Evolutionary conservation across 176 grass and related monocot genomes (phyloP).

Genomic region (Neostapfia colusana): DNA sequence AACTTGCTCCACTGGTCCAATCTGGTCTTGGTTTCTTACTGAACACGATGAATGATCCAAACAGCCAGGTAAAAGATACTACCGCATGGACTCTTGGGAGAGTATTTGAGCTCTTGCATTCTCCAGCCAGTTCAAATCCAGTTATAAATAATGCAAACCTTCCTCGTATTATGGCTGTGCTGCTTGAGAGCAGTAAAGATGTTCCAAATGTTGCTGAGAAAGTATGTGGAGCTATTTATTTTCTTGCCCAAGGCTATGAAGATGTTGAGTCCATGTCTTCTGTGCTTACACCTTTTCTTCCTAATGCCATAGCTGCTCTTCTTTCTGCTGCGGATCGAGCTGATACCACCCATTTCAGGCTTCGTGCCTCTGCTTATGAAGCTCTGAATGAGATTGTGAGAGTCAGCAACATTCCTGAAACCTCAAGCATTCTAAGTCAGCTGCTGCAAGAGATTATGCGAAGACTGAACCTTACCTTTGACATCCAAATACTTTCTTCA

Average conservation of each 20-base stretch:
- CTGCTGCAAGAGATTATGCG: conserved; percentile 74
- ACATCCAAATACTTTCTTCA: conserved; percentile 65
- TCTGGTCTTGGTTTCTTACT: conserved; percentile 76
- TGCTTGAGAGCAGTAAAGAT: conserved; percentile 86
- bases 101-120: conserved; percentile 89
- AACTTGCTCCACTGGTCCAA: conserved; percentile 61
- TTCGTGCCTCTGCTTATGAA: conserved; percentile 84
- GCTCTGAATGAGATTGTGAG: conserved; percentile 91
- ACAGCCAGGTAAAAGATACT: conserved; percentile 85
- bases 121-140: conserved; percentile 55
- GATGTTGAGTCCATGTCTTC: conserved; percentile 56
- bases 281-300: conserved; percentile 79
- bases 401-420: conserved; percentile 66
- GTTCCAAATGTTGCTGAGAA: conserved; percentile 86
- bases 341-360: conserved; percentile 63
- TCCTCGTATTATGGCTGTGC: conserved; percentile 70
- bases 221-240: conserved; percentile 84
- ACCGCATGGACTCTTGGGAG: conserved; percentile 94
- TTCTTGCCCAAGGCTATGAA: conserved; percentile 83
- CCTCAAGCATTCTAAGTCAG: conserved; percentile 53
- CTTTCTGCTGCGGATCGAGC: conserved; percentile 71
- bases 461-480: conserved; percentile 67
- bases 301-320: conserved; percentile 71
- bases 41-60: conserved; percentile 71
- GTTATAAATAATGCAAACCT: conserved; percentile 78